These are phyloP conservation scores for Ogataea salicorniae DNA, from an alignment of 805 yeast genomes.

Conservation along the genomic window DNA sequence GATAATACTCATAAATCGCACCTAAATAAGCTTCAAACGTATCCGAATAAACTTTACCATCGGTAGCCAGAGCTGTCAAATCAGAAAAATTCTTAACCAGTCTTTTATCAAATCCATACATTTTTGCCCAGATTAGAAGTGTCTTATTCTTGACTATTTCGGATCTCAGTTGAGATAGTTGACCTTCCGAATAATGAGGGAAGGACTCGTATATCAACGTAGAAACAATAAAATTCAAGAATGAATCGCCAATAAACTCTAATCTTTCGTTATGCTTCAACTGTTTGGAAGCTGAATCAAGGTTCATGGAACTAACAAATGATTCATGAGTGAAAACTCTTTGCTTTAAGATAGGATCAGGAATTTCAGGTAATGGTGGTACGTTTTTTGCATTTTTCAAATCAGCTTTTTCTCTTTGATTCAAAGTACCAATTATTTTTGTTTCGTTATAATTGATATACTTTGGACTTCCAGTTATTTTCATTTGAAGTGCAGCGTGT, in stretches of 20 bases:
- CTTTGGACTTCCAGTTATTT: too few relatives aligned
- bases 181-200: constrained; percentile 71
- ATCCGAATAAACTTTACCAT: constrained; percentile 71
- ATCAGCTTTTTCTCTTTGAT: too few relatives aligned
- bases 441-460: too few relatives aligned
- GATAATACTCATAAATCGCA: constrained; percentile 39
- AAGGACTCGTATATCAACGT: constrained; percentile 55
- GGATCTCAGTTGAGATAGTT: constrained; percentile 59
- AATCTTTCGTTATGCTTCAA: constrained; percentile 70
- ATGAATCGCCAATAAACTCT: constrained; percentile 83
- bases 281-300: constrained; percentile 33
- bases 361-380: constrained; percentile 1
- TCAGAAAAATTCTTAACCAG: constrained; percentile 46
- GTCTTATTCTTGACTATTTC: constrained; percentile 63
- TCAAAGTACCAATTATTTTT: too few relatives aligned
- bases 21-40: constrained; percentile 88
- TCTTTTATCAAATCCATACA: constrained; percentile 55
- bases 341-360: not conserved
- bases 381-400: too few relatives aligned
- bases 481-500: too few relatives aligned
- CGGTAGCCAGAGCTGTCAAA: constrained; percentile 38
- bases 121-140: constrained; percentile 56
- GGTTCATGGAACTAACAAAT: not conserved
- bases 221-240: constrained; percentile 62
- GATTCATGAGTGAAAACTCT: constrained; percentile 20